A percentile compares a stretch with the other conserved stretches of the same genome.
Evolutionary conservation across 257 asterid genomes (phyloP).

Genomic region (Solanum raphanifolium): DNA sequence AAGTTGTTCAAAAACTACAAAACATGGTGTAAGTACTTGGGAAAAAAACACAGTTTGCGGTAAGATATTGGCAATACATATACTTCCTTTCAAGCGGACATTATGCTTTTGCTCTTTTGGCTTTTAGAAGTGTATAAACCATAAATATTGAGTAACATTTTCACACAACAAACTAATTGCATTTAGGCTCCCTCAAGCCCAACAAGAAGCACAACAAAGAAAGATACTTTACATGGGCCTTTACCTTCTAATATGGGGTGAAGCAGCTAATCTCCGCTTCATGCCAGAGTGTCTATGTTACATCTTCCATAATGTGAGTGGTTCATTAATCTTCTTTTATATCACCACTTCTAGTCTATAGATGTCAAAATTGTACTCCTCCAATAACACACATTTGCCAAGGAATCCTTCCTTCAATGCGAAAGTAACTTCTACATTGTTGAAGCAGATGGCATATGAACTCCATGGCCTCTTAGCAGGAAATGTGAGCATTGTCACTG

Average conservation of each 20-base stretch:
- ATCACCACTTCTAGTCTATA: neutral
- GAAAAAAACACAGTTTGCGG: constrained; percentile 92
- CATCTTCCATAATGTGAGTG: constrained; percentile 89
- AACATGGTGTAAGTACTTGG: constrained; percentile 96
- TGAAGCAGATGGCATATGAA: constrained; percentile 90
- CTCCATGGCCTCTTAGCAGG: constrained; percentile 99
- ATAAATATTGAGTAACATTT: neutral
- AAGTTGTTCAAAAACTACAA: constrained; percentile 96
- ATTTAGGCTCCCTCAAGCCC: constrained; percentile 81
- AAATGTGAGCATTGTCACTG: constrained; percentile 97
- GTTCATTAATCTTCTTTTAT: constrained; percentile 12
- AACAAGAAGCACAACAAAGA: constrained; percentile 76
- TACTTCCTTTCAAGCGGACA: neutral
- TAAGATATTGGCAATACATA: constrained; percentile 18
- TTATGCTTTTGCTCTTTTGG: neutral
- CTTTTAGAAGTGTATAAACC: neutral
- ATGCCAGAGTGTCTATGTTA: constrained; percentile 99
- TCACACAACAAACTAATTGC: neutral
- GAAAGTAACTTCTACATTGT: neutral
- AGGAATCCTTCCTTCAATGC: neutral
- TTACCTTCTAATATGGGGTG: constrained; percentile 99
- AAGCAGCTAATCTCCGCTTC: constrained; percentile 92
- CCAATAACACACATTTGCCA: neutral
- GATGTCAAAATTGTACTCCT: neutral
- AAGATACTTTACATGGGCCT: constrained; percentile 95